phyloP scores from a whole-genome alignment of 2,329 filamentous ascomycete species.

The Aspergillus intermedius region DNA sequence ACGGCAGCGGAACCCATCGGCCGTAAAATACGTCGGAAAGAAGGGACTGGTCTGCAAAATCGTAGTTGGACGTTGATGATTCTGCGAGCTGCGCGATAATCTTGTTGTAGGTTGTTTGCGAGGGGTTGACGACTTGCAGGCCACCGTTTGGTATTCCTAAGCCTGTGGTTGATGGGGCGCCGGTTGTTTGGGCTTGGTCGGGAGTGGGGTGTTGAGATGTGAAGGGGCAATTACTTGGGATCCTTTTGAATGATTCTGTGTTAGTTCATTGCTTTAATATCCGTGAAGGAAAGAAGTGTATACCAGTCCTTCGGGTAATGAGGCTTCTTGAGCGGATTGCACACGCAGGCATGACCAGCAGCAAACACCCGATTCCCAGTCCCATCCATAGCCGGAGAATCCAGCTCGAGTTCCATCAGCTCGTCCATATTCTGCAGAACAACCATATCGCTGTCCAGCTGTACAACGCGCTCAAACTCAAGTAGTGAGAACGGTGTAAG shows the following conservation, averaged over 20 bases:
- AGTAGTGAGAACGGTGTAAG: slow-evolving; percentile 69
- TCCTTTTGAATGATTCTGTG: slow-evolving; percentile 16
- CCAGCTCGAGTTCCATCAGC: slow-evolving; percentile 74
- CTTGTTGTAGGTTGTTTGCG: slow-evolving; percentile 39
- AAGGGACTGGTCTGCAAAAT: slow-evolving; percentile 3
- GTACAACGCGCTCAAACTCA: slow-evolving; percentile 72
- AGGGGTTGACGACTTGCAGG: slow-evolving; percentile 56
- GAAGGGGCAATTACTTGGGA: slow-evolving; percentile 56
- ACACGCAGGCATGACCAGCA: slow-evolving; percentile 76
- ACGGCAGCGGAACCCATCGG: slow-evolving; percentile 53
- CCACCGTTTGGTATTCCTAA: slow-evolving; percentile 56
- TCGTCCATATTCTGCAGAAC: slow-evolving; percentile 82
- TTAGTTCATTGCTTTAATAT: too few species aligned
- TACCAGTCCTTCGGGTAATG: slow-evolving; percentile 74
- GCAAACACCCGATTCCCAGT: slow-evolving; percentile 65
- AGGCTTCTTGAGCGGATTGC: slow-evolving; percentile 69
- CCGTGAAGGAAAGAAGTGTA: slow-evolving; percentile 6
- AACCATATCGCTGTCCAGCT: slow-evolving; percentile 85
- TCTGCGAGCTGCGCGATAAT: too few species aligned
- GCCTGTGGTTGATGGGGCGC: slow-evolving; percentile 45
- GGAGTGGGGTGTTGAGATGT: slow-evolving; percentile 51
- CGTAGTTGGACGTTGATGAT: too few species aligned
- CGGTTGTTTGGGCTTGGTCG: slow-evolving; percentile 45
- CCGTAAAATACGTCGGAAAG: slow-evolving; percentile 49
- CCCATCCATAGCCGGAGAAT: slow-evolving; percentile 47